Evolutionary conservation across 495 filamentous ascomycete species (phyloP), one percentile per base, ranked within the genome.

Genomic region (Aspergillus heteromorphus): DNA sequence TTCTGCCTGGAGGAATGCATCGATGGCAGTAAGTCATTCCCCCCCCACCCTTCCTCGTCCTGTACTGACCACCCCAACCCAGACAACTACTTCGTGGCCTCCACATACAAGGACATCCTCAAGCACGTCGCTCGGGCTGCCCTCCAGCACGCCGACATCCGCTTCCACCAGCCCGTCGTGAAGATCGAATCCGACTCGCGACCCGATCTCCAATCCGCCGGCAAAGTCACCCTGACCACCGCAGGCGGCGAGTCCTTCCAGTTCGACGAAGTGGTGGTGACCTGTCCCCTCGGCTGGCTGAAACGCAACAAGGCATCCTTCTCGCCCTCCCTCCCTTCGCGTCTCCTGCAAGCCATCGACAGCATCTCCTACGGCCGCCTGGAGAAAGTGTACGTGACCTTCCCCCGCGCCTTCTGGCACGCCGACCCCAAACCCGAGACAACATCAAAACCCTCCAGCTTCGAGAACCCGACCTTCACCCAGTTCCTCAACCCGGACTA

Each of bases 1-100:
- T 95, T 97, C 61, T 92, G 86, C 79, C 65, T 98, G n/a, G 93
- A 98, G 69, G 91, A 97, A 71, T 91, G 87, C 54, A 85, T 96
- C 61, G 92, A 95, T 62, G 92, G 91, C 45, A 86, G 89, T 88
- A 67, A 66, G 83, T 77, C 36, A 40, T 10, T 1, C 23, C 27
- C 25, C 38, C 10, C 3, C 16, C 2, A 48, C 6, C 9, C 21
- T n/a, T 45, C 40, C 38, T 50, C 29, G 9, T 25, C 40, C 17
- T 13, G 48, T 6, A 19, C 11, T 50, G 51, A 20, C 16, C 40
- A 27, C 18, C 14, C 8, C n/a, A 42, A 47, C 59, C 25, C 48
- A 93, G 92, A 89, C 59, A 97, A 96, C 65, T 78, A 88, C 25
- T 95, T 97, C 62, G 86, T 92, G 48, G 86, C 90, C 2, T 89